A percentile compares a stretch with the other conserved stretches of the same genome.
These are phyloP conservation scores for Malus hybrid DNA, from an alignment of 331 rosid species.

Conservation along the genomic window DNA sequence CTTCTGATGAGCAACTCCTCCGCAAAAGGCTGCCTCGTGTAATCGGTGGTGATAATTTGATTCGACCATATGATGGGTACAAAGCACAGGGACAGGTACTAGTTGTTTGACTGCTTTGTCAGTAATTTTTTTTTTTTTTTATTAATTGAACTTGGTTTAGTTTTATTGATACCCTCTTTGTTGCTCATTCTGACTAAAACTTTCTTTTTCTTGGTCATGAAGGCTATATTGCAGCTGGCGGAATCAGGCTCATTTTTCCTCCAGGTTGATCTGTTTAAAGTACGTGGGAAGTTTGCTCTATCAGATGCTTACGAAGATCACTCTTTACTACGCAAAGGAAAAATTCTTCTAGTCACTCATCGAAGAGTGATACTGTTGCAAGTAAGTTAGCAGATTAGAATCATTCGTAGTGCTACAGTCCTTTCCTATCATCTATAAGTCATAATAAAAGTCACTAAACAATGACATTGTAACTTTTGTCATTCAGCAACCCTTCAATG, in stretches of 20 bases:
- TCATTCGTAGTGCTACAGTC: background rate
- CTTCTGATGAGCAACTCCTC: constrained; percentile 96
- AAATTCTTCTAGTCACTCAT: constrained; percentile 73
- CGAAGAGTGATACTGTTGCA: constrained; percentile 83
- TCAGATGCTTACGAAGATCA: constrained; percentile 99
- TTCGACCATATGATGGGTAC: constrained; percentile 68
- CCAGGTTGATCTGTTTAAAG: constrained; percentile 97
- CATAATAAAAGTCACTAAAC: background rate
- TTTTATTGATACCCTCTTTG: background rate
- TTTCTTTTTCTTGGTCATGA: constrained; percentile 28
- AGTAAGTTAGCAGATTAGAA: constrained; percentile 43
- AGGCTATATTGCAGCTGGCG: constrained; percentile 93
- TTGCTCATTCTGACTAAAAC: background rate
- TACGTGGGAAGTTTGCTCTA: constrained; percentile 95
- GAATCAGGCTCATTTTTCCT: constrained; percentile 96
- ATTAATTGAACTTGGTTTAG: background rate
- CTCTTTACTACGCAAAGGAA: constrained; percentile 81
- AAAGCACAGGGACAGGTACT: constrained; percentile 97
- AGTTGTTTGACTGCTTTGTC: constrained; percentile 12
- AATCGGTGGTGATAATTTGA: constrained; percentile 88
- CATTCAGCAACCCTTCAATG: constrained; percentile 87
- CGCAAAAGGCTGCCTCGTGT: constrained; percentile 92
- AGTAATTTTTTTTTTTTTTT: too few relatives aligned
- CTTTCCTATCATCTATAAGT: background rate
- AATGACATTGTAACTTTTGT: constrained; percentile 9